phyloP scores from a whole-genome alignment of 805 yeast genomes.

The Yamadazyma tumulicola region DNA sequence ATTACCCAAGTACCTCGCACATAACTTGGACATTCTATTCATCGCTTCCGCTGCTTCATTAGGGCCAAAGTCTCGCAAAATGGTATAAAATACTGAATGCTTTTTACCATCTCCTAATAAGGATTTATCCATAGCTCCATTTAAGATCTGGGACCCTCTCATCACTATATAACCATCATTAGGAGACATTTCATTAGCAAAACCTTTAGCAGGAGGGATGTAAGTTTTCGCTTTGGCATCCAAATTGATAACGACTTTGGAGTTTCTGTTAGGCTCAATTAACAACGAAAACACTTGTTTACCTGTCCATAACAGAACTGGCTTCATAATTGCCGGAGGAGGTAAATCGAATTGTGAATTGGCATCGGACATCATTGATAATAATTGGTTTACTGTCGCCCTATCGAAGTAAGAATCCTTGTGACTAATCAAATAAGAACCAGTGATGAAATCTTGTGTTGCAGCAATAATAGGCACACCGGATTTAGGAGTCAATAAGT shows the following conservation, averaged over 20 bases:
- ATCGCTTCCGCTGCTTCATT: constrained; percentile 92
- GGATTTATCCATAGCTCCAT: constrained; percentile 97
- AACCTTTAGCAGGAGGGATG: constrained; percentile 69
- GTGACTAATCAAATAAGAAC: constrained; percentile 86
- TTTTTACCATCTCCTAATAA: constrained; percentile 97
- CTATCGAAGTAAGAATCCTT: constrained; percentile 92
- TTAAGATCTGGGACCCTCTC: constrained; percentile 80
- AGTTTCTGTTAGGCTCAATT: constrained; percentile 72
- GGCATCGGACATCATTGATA: constrained; percentile 97
- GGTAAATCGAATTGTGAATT: constrained; percentile 85
- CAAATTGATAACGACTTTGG: constrained; percentile 81
- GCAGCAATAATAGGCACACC: constrained; percentile 99
- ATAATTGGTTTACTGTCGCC: constrained; percentile 73
- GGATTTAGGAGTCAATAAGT: constrained; percentile 89
- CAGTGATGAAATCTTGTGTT: constrained; percentile 98
- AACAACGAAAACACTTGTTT: constrained; percentile 89
- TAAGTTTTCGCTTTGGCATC: constrained; percentile 94
- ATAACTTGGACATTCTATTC: constrained; percentile 99
- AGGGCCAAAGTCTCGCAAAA: constrained; percentile 94
- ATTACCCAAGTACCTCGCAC: constrained; percentile 92
- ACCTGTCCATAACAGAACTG: constrained; percentile 92
- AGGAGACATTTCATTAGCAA: constrained; percentile 92
- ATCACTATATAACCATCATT: constrained; percentile 93
- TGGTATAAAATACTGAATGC: constrained; percentile 93
- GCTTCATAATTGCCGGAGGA: constrained; percentile 91